Conservation (phyloP, 306 rosid genomes). For the Lathyrus oleraceus region DNA sequence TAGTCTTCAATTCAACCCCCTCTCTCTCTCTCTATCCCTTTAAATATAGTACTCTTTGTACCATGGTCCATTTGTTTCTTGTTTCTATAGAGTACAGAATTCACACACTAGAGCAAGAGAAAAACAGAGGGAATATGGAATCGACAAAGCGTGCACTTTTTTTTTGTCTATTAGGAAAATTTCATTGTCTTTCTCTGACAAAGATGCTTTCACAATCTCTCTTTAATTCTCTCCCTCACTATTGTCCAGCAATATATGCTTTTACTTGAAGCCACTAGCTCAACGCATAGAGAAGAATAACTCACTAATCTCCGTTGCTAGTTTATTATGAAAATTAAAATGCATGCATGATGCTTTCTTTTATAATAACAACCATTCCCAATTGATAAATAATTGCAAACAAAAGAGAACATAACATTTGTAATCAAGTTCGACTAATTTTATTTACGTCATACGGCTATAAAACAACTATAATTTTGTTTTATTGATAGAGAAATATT, state of each 20-base stretch:
- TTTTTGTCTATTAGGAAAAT: conserved; percentile 8
- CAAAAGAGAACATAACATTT: too few relatives aligned
- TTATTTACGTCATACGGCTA: too few relatives aligned
- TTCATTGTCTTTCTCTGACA: conserved; percentile 34
- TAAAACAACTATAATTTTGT: too few relatives aligned
- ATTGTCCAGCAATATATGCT: neutral
- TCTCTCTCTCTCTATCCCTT: neutral
- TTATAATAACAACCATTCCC: too few relatives aligned
- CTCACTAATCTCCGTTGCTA: neutral
- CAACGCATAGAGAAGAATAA: neutral
- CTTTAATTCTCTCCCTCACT: neutral
- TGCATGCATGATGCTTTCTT: neutral
- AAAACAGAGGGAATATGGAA: conserved; percentile 28
- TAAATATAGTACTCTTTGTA: neutral
- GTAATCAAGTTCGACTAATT: too few relatives aligned
- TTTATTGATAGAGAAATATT: too few relatives aligned
- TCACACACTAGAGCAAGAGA: conserved; percentile 5
- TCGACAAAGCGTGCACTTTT: conserved; percentile 36
- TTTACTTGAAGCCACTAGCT: conserved; percentile 8
- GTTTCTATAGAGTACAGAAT: conserved; percentile 40
- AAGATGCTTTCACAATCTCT: conserved; percentile 31
- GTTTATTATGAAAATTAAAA: neutral
- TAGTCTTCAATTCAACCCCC: conserved; percentile 18
- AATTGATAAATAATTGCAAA: too few relatives aligned
- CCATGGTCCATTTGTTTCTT: conserved; percentile 44